Base-by-base conservation (phyloP, 2,329 filamentous ascomycete genomes). In the Aureobasidium namibiae region DNA sequence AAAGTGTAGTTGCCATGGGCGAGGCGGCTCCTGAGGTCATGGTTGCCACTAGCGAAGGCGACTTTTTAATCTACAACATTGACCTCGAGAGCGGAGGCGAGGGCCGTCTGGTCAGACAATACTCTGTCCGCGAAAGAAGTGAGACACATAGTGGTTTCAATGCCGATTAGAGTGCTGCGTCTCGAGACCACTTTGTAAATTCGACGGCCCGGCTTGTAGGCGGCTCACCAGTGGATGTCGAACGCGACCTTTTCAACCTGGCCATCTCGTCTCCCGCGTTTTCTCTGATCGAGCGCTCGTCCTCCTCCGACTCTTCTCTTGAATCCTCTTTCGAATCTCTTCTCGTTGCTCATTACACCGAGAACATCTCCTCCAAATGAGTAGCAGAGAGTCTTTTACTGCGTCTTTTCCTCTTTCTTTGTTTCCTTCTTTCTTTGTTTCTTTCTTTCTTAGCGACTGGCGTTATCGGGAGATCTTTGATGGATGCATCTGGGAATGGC, bases 1-100 rank as follows among this genome's bases (percentile, higher is more conserved):
- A 89, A 64, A 96, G 90, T 65, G 92, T 99, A n/a, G 94, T 99
- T 44, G 92, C 94, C 9, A 95, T 99, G 87, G 96, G 90, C 70
- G 94, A 87, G 68, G 95, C 86, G 70, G 92, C 89, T 26, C 94
- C 94, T 0, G 92, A 97, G 68, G 89, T 99, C 50, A 97, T 99
- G 92, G 90, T 97, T 0, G 92, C 96, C 14, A 99, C 94, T 0
- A 96, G 88, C 66, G 94, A 99, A 70, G 94, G 94, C 10, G 87
- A 87, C 24, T 97, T 96, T 69, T 96, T 94, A 67, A 88, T 97
- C 31, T 99, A 92, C 74, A 92, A 90, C 64, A 91, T 99, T 58
- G 92, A 99, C 71, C 83, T 99, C 78, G 92, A 95, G 66, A 89
- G 89, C 62, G 94, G 94, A 18, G 94, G 94, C 24, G 94, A 99